These are phyloP conservation scores for Goffeauzyma gilvescens DNA, from an alignment of 768 basidiomycete genomes.

Conservation along the genomic window DNA sequence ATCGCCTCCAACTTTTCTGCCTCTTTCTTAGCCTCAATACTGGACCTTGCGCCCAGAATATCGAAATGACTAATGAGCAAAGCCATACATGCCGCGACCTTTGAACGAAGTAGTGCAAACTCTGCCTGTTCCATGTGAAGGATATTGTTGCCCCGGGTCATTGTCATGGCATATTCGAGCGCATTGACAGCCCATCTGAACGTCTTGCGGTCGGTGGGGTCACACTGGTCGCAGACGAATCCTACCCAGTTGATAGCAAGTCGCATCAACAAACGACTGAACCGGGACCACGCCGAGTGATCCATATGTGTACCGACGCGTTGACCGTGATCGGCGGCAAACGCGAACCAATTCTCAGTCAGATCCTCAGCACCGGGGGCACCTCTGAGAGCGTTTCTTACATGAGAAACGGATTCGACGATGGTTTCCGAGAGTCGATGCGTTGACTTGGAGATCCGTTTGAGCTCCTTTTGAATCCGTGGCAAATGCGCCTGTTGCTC, in stretches of 20 bases:
- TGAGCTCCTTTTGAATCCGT: constrained; percentile 65
- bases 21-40: constrained; percentile 68
- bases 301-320: constrained; percentile 82
- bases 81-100: constrained; percentile 89
- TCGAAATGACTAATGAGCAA: constrained; percentile 95
- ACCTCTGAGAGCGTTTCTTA: constrained; percentile 36
- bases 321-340: constrained; percentile 75
- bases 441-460: constrained; percentile 74
- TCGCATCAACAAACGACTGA: constrained; percentile 64
- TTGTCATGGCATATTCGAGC: constrained; percentile 71
- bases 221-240: constrained; percentile 95
- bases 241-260: constrained; percentile 94
- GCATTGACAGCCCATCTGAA: constrained; percentile 98
- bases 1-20: constrained; percentile 54
- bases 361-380: constrained; percentile 50
- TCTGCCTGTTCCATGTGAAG: constrained; percentile 70
- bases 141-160: constrained; percentile 74
- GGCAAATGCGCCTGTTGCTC: constrained; percentile 85
- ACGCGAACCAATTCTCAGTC: constrained; percentile 64
- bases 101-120: constrained; percentile 72
- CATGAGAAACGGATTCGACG: constrained; percentile 73
- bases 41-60: constrained; percentile 83
- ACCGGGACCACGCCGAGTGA: constrained; percentile 43
- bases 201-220: constrained; percentile 81
- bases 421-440: constrained; percentile 82